These are phyloP conservation scores for Austroboletus festivus DNA, from an alignment of 768 basidiomycete genomes.

Conservation along the genomic window DNA sequence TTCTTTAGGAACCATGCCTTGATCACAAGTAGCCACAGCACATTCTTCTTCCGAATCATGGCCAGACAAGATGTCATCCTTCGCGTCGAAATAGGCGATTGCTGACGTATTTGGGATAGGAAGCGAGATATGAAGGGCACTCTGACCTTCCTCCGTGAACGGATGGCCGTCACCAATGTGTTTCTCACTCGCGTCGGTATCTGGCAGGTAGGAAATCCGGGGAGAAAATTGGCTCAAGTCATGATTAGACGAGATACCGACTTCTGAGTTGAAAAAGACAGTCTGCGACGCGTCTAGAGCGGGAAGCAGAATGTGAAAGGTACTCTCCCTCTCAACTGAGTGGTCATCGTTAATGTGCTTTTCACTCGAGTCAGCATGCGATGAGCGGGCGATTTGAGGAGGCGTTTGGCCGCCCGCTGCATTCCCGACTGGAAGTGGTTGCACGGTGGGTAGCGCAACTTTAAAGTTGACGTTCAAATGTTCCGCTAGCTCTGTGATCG, in stretches of 20 bases:
- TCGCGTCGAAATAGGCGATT: slow-evolving; percentile 14
- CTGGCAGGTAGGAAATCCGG: too few relatives aligned
- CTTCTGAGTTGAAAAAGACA: slow-evolving; percentile 14
- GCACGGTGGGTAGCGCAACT: neutral
- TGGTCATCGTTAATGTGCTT: neutral
- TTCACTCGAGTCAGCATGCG: neutral
- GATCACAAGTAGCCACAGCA: neutral
- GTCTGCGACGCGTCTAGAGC: slow-evolving; percentile 14
- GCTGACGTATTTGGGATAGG: slow-evolving; percentile 16
- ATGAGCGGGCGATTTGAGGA: neutral
- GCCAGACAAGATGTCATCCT: neutral
- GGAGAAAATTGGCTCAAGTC: too few relatives aligned
- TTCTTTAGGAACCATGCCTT: neutral
- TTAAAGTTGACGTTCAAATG: neutral
- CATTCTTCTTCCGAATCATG: neutral
- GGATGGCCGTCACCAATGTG: neutral
- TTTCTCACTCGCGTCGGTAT: neutral
- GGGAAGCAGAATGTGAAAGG: slow-evolving; percentile 12
- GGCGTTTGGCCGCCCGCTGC: neutral
- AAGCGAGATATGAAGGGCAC: slow-evolving; percentile 10
- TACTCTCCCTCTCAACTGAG: neutral
- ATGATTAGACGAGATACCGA: neutral
- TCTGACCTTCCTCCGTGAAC: slow-evolving; percentile 2
- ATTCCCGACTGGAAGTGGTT: neutral
- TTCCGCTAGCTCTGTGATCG: neutral